phyloP scores from a whole-genome alignment of 176 grass and related monocot genomes.

The sorghum (Sorghum bicolor) region DNA sequence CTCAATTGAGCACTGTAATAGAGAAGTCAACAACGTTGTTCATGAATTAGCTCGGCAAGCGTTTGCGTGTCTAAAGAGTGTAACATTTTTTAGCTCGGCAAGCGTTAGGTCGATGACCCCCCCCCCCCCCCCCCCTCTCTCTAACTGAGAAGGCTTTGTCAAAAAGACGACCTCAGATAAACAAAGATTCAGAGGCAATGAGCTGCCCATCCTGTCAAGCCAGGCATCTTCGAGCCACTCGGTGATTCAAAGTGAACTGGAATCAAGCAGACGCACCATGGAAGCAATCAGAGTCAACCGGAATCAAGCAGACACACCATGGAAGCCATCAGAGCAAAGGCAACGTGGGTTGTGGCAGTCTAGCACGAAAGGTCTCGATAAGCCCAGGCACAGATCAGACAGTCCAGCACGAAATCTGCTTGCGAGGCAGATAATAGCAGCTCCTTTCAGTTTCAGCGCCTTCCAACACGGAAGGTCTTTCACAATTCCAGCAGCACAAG shows the following conservation, averaged over 20 bases:
- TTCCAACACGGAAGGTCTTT: slow-evolving; percentile 12
- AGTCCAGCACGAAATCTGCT: not conserved
- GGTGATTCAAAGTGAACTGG: slow-evolving; percentile 14
- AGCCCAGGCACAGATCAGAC: not conserved
- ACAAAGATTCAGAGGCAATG: not conserved
- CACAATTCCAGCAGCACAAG: slow-evolving; percentile 22
- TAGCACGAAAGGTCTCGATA: not conserved
- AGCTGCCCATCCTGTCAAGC: not conserved
- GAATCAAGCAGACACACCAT: not conserved
- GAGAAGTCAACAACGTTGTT: too few relatives aligned
- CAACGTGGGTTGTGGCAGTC: not conserved
- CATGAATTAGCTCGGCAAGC: too few relatives aligned
- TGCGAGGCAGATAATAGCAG: not conserved
- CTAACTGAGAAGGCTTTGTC: too few relatives aligned
- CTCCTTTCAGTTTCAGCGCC: not conserved
- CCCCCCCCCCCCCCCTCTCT: too few relatives aligned
- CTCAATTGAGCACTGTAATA: too few relatives aligned
- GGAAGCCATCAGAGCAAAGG: slow-evolving; percentile 15
- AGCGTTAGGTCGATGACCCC: too few relatives aligned
- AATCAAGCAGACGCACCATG: not conserved
- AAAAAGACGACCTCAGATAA: not conserved
- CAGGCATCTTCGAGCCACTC: not conserved
- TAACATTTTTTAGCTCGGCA: too few relatives aligned
- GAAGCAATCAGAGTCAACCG: slow-evolving; percentile 39
- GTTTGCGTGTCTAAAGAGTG: too few relatives aligned